A percentile compares a stretch with the other conserved stretches of the same genome.
Conservation (phyloP, 2,329 filamentous ascomycete genomes). For the Trematosphaeria pertusa region DNA sequence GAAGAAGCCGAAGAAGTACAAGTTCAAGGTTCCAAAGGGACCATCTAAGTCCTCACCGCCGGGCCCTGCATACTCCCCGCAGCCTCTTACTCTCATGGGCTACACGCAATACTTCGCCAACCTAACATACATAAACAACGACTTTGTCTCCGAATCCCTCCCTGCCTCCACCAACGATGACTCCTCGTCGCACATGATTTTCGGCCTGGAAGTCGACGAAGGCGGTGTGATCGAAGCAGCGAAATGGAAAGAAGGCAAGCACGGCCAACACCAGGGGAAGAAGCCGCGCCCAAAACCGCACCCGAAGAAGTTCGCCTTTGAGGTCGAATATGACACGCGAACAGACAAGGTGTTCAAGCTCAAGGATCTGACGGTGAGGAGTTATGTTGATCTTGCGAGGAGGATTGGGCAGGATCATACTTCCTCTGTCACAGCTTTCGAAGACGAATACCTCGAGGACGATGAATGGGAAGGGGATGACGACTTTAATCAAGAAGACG, state of each 20-base stretch:
- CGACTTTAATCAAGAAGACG: slow-evolving; percentile 1
- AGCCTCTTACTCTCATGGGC: slow-evolving; percentile 77
- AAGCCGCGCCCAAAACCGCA: slow-evolving; percentile 59
- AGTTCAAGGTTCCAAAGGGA: slow-evolving; percentile 66
- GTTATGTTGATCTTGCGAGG: slow-evolving; percentile 78
- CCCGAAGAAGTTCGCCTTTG: slow-evolving; percentile 71
- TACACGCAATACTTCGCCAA: slow-evolving; percentile 96
- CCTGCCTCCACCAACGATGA: slow-evolving; percentile 20
- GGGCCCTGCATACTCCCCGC: slow-evolving; percentile 88
- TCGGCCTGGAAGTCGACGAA: slow-evolving; percentile 36
- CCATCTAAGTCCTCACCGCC: slow-evolving; percentile 77
- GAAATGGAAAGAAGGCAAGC: slow-evolving; percentile 70
- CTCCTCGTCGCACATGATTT: slow-evolving; percentile 24
- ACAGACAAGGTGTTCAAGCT: slow-evolving; percentile 77
- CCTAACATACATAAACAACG: slow-evolving; percentile 86
- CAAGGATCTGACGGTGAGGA: slow-evolving; percentile 83
- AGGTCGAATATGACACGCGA: slow-evolving; percentile 87
- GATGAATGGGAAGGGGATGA: background rate
- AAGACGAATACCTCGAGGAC: slow-evolving; percentile 5
- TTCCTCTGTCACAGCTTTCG: background rate
- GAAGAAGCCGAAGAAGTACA: slow-evolving; percentile 48
- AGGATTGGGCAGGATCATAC: slow-evolving; percentile 68
- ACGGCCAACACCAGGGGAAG: slow-evolving; percentile 63
- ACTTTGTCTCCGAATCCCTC: slow-evolving; percentile 50
- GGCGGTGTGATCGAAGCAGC: slow-evolving; percentile 33